Base-by-base conservation (phyloP, 2,329 filamentous ascomycete genomes). In the Aspergillus nomiae region DNA sequence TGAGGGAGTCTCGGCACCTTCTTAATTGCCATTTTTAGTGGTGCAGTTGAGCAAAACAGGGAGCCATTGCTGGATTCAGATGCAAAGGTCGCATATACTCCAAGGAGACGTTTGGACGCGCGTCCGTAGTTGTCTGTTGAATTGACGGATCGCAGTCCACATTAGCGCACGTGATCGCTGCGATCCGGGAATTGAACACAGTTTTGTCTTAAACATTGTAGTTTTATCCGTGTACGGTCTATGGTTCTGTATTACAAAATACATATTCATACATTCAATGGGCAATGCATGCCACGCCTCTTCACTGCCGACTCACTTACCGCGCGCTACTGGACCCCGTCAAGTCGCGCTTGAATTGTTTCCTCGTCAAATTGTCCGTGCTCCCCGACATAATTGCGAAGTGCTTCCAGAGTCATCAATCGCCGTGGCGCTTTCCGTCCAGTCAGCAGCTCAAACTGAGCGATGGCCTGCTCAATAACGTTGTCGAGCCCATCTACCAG, bases 381-480 rank as follows among this genome's bases (percentile, higher is more conserved):
- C 14, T 77, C 75, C 12, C 75, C 76, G 28, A 70, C 71, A 56
- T 77, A 78, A 60, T 78, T 76, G 21, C 69, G 71, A 36, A 78
- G 69, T 14, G 90, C 87, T 69, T 89, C 88, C 48, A 86, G 81
- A 64, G 89, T 85, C 91, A 94, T 94, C 43, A 90, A 76, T 51
- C 86, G 80, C 30, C 90, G 84, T 2, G 90, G 90, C 19, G 90
- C 90, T 74, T 89, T 85, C 54, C 90, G 83, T 0, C 90, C 91
- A 0, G 91, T 93, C 73, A 94, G 92, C 2, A 94, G 77, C 76
- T 94, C 91, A 71, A 94, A 94, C 70, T 94, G 91, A 1, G 91
- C 90, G 76, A 91, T 91, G 0, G 89, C 91, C 73, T 94, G 91
- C 73, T 94, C 91, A 0, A 90, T 90, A 16, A 94, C 77, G 54